Base-by-base conservation (phyloP, 148 eudicot genomes). In the Rhododendron griersonianum region DNA sequence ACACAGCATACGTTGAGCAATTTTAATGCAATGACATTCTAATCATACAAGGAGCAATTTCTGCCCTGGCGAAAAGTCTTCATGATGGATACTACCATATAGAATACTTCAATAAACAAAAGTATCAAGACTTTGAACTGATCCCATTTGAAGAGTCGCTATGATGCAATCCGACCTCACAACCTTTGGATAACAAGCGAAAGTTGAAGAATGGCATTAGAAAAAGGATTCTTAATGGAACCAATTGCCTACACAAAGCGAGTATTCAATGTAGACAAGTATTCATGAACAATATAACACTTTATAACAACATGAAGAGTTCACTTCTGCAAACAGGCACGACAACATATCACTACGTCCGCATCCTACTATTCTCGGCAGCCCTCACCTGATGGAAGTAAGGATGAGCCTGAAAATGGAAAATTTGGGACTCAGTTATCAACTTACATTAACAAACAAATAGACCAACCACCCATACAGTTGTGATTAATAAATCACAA, bases 351-450 rank as follows among this genome's bases (percentile, higher is more conserved):
- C 91, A 91, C 87, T 91, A 93, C 21, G 93, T 91, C 51, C 98
- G 90, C 93, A 89, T 93, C 88, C 98, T 91, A 91, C 98, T 95
- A 80, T 87, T 94, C 88, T 96, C 98, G 30, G 95, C 98, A 81
- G 98, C 96, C 88, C 95, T 89, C 78, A 96, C 98, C 92, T 94
- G 96, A 84, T 87, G 78, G 87, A 96, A 96, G 80, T 96, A 96
- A 74, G 98, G 96, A 88, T 94, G 98, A 44, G 92, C 98, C 98
- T 96, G 85, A 14, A 53, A 85, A n/a, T 53, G 11, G 83, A 59
- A 65, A 44, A 35, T 6, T 14, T 30, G 19, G 35, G 37, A 4
- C 18, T 13, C 18, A 39, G 39, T 16, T 11, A 16, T 14, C 21
- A 30, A 11, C 30, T 71, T 13, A 30, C 76, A 71, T 13, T 71